These are phyloP conservation scores for Candida nonsorbophila DNA, from an alignment of 805 yeast genomes.

Conservation along the genomic window DNA sequence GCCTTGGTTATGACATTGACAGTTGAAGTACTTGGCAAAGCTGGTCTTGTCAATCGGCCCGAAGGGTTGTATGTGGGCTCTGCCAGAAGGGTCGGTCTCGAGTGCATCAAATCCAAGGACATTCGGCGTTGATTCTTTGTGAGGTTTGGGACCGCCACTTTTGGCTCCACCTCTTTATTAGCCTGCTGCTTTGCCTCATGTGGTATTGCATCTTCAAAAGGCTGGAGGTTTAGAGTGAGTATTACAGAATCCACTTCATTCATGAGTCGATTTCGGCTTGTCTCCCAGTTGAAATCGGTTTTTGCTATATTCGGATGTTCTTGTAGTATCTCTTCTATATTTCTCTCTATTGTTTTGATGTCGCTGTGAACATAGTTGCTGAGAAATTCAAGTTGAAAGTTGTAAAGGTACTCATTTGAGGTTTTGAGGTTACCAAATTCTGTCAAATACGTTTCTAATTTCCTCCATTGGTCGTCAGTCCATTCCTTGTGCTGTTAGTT, in stretches of 20 bases:
- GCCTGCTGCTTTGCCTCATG: background rate
- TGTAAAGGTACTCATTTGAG: conserved; percentile 6
- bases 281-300: conserved; percentile 10
- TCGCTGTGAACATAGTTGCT: conserved; percentile 7
- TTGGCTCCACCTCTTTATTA: background rate
- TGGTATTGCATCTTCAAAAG: conserved; percentile 2
- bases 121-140: conserved; percentile 17
- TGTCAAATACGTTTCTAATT: conserved; percentile 7
- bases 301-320: conserved; percentile 4
- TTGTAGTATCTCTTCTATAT: conserved; percentile 4
- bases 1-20: conserved; percentile 30
- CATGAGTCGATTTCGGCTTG: conserved; percentile 8
- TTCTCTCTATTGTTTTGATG: conserved; percentile 2
- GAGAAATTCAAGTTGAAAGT: conserved; percentile 9
- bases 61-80: background rate
- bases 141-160: conserved; percentile 10
- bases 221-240: conserved; percentile 5
- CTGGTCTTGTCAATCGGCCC: conserved; percentile 19
- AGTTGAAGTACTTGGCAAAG: conserved; percentile 23
- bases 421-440: conserved; percentile 10
- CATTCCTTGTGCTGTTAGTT: too few species aligned
- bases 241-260: conserved; percentile 12
- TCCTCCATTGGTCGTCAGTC: conserved; percentile 7
- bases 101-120: conserved; percentile 24
- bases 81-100: conserved; percentile 6